Evolutionary conservation across 2,329 filamentous ascomycete genomes (phyloP), one percentile per base, ranked within the genome.

Genomic region (Penicillium sp.): DNA sequence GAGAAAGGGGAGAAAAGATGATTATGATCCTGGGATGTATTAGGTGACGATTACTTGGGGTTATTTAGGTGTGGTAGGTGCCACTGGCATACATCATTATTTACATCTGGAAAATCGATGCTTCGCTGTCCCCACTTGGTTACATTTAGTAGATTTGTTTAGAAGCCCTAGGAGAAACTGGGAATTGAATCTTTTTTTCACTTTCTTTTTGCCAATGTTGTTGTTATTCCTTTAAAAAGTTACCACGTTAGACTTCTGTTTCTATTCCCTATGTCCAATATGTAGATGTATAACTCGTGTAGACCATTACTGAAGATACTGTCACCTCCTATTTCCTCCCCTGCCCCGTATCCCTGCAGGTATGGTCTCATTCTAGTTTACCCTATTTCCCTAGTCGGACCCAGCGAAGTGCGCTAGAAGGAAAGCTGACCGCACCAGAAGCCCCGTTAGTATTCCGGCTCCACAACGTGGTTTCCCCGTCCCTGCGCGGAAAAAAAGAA

Each of bases 341-440:
- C 31, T 34, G 14, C 6, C 18, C 31, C 31, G 14, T 34, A 18
- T 40, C 42, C 40, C 31, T 47, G 46, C 40, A 49, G 23, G 7
- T 9, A 9, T 26, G 37, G 31, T 39, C 29, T 40, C 16, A 42
- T 24, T 40, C 50, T 56, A 57, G 44, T 22, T 36, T 34, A 18
- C 16, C 31, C 52, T 56, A 57, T 41, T 32, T 37, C 44, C 47
- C 42, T 55, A 59, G 56, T 54, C 45, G 49, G 51, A 49, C 43
- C 55, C 50, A 60, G 55, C 51, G 55, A 58, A 57, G 56, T 50
- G 51, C 57, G 56, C 56, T 55, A 59, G 55, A 59, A 57, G 57
- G 58, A 60, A 62, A 62, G 54, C 50, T 56, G 60, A 54, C 58
- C 55, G 60, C 62, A 60, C 60, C 56, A 66, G 61, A 67, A 61